phyloP scores from a whole-genome alignment of 257 asterid species.

The Misopates orontium region DNA sequence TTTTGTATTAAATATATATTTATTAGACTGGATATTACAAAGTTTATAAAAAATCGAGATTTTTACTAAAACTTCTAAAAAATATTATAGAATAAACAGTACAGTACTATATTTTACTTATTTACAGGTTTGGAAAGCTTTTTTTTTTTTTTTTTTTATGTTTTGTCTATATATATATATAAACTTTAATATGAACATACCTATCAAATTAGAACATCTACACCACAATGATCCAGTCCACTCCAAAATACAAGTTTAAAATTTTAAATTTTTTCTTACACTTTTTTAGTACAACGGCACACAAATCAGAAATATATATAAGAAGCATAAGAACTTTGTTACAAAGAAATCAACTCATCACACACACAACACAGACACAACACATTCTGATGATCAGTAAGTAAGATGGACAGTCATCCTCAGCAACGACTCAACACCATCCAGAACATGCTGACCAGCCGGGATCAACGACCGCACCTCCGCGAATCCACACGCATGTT shows the following conservation, averaged over 20 bases:
- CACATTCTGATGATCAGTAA: slow-evolving; percentile 25
- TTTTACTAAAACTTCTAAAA: no score
- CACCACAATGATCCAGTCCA: no score
- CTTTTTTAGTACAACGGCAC: not conserved
- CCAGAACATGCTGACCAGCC: slow-evolving; percentile 47
- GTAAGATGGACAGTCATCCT: slow-evolving; percentile 51
- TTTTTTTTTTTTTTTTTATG: no score
- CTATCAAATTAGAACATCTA: no score
- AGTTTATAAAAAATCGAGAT: no score
- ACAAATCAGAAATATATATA: not conserved
- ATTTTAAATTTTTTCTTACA: not conserved
- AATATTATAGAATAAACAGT: no score
- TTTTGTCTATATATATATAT: no score
- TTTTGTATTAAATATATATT: no score
- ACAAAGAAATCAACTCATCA: not conserved
- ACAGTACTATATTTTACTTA: no score
- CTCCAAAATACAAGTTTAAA: not conserved
- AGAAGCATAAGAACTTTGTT: not conserved
- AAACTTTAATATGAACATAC: no score
- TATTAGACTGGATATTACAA: no score
- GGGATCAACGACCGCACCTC: slow-evolving; percentile 50
- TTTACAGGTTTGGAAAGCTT: no score
- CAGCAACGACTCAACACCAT: slow-evolving; percentile 46
- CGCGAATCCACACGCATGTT: slow-evolving; percentile 75
- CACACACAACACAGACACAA: not conserved